Evolutionary conservation across 352 stramenopile species (phyloP).

Genomic region (Phytophthora sansomeana): DNA sequence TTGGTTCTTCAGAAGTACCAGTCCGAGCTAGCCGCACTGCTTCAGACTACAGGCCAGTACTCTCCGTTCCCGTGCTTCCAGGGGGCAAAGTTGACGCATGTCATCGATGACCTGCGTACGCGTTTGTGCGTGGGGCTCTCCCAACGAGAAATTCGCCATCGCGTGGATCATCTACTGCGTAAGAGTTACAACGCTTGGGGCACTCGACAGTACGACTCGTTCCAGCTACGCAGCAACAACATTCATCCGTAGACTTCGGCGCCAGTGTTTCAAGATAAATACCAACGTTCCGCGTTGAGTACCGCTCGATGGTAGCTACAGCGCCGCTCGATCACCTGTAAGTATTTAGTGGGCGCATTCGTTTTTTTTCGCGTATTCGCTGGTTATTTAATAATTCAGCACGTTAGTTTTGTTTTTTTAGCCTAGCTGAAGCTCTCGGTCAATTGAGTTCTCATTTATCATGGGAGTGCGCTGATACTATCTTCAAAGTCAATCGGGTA

Average conservation of each 20-base stretch:
- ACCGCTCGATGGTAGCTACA: slow-evolving; percentile 19
- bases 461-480: too few relatives aligned
- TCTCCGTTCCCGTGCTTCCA: slow-evolving; percentile 97
- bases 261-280: slow-evolving; percentile 15
- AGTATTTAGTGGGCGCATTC: slow-evolving; percentile 35
- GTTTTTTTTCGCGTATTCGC: slow-evolving; percentile 26
- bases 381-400: slow-evolving; percentile 21
- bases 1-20: slow-evolving; percentile 93
- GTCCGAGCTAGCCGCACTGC: slow-evolving; percentile 93
- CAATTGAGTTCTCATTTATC: too few relatives aligned
- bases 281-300: slow-evolving; percentile 30
- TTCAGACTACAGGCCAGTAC: slow-evolving; percentile 95
- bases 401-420: slow-evolving; percentile 31
- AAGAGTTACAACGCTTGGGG: slow-evolving; percentile 92
- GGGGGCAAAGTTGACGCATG: slow-evolving; percentile 56
- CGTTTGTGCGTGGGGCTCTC: slow-evolving; percentile 80
- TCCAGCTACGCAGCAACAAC: slow-evolving; percentile 92
- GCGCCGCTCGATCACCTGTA: slow-evolving; percentile 8
- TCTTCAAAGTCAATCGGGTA: too few relatives aligned
- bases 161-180: slow-evolving; percentile 83
- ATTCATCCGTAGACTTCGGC: slow-evolving; percentile 69
- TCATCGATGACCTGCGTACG: slow-evolving; percentile 70
- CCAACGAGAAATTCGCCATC: slow-evolving; percentile 65
- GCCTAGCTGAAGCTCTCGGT: too few relatives aligned
- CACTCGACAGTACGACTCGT: slow-evolving; percentile 91